Evolutionary conservation across 306 rosid genomes (phyloP), one percentile per base, ranked within the genome.

Genomic region (Cicer bijugum): DNA sequence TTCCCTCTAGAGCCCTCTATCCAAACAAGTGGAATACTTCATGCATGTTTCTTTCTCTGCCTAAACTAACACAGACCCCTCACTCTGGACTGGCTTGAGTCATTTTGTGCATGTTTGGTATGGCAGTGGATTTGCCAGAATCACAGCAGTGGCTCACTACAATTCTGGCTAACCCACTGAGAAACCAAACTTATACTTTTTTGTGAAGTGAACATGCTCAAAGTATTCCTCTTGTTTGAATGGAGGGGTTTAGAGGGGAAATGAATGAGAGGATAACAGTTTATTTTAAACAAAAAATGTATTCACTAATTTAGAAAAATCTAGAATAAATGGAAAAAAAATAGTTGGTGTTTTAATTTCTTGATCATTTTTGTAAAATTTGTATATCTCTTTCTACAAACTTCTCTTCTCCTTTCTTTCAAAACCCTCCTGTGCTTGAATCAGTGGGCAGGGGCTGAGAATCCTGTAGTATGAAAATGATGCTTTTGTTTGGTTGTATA

Each of bases 281-380:
- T 58, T 35, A 28, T 28, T 33, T 11, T 33, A 58, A 58, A 28
- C 40, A 48, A 48, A 48, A 53, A 17, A 15, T 53, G 4, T 35
- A 58, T 58, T 28, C 43, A 23, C 43, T 60, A 38, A 8, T 37
- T 14, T 60, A 35, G n/a, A 19, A 60, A 60, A 6, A 6, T 60
- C 7, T 12, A 6, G 45, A 37, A 12, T 12, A 60, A 60, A 35
- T 12, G 64, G 39, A 58, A 12, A 58, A 12, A 58, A 28, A 47
- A 60, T 60, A 59, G 11, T 48, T n/a, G 62, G 23, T 59, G 66
- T 12, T 35, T 59, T 12, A 59, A 59, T 59, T 16, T 43, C 66
- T 59, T 33, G 44, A 59, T 56, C 38, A 19, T 19, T 20, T 19
- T 20, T 20, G 7, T 56, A 23, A 56, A 56, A 12, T 23, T 20